Percentiles rank a stretch among this genome's conserved stretches.
phyloP scores from a whole-genome alignment of 192 early-diverging fungal species.

The Coemansia sp. region DNA sequence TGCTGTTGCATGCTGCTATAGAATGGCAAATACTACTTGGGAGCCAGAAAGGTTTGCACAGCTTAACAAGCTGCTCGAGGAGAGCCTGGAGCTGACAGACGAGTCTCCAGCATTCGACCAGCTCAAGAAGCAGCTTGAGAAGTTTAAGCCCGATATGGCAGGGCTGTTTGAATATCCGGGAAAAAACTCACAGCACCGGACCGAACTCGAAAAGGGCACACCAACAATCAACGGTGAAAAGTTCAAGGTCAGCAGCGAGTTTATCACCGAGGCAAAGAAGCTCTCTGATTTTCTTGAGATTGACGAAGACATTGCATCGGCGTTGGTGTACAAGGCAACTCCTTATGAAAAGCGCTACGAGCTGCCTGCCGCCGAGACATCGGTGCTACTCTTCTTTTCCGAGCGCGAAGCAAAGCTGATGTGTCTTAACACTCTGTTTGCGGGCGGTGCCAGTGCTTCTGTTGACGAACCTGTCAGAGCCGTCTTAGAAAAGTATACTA shows the following conservation, averaged over 20 bases:
- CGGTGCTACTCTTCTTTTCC: conserved; percentile 66
- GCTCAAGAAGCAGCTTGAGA: conserved; percentile 40
- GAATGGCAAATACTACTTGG: conserved; percentile 52
- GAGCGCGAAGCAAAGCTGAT: conserved; percentile 65
- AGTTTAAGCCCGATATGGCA: conserved; percentile 45
- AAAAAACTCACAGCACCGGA: conserved; percentile 43
- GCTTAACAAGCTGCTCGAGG: conserved; percentile 43
- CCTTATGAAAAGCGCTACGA: conserved; percentile 58
- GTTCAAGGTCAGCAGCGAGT: conserved; percentile 68
- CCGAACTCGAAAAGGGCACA: conserved; percentile 47
- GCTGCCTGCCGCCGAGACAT: conserved; percentile 61
- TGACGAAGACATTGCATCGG: conserved; percentile 73
- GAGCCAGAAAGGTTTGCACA: conserved; percentile 49
- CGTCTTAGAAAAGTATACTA: conserved; percentile 37
- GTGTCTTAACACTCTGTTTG: conserved; percentile 58
- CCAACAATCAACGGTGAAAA: conserved; percentile 60
- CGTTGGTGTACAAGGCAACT: conserved; percentile 60
- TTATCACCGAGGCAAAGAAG: conserved; percentile 62
- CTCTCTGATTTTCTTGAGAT: conserved; percentile 80
- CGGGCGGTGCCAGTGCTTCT: conserved; percentile 50
- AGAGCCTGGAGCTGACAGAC: conserved; percentile 27
- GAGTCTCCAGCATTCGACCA: conserved; percentile 43
- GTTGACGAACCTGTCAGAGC: conserved; percentile 50
- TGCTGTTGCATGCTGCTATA: conserved; percentile 11
- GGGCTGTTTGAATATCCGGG: conserved; percentile 38